Evolutionary conservation across 148 eudicot genomes (phyloP).

Genomic region (Polygonum maritimum): DNA sequence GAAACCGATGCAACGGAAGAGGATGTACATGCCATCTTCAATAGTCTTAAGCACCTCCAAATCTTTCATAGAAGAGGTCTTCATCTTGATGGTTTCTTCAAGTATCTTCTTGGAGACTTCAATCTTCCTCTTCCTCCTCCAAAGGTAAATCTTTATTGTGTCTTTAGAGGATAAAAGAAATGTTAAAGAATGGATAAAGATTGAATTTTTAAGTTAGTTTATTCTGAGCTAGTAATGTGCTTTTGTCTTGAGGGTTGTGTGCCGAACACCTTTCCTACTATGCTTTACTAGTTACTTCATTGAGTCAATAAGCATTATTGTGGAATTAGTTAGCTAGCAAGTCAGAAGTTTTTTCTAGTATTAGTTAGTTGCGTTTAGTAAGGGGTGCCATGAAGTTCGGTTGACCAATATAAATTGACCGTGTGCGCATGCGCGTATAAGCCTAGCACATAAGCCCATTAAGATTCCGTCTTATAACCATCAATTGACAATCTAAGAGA

Average conservation of each 20-base stretch:
- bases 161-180: background rate
- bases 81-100: conserved; percentile 39
- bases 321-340: too few species aligned
- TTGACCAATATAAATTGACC: too few species aligned
- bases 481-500: background rate
- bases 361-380: too few species aligned
- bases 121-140: conserved; percentile 34
- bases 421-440: too few species aligned
- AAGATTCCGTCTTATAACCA: background rate
- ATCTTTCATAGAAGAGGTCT: conserved; percentile 43
- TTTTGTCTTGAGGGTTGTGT: background rate
- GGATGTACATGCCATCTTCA: conserved; percentile 30
- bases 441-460: too few species aligned
- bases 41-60: conserved; percentile 28
- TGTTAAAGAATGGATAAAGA: background rate
- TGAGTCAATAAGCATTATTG: background rate
- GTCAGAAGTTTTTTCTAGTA: too few species aligned
- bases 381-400: too few species aligned
- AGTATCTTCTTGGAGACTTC: conserved; percentile 39
- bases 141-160: conserved; percentile 17
- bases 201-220: background rate
- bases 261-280: background rate
- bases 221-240: background rate
- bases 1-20: conserved; percentile 26
- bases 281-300: background rate